Evolutionary conservation across 768 basidiomycete genomes (phyloP).

Genomic region (Trametes cingulata): DNA sequence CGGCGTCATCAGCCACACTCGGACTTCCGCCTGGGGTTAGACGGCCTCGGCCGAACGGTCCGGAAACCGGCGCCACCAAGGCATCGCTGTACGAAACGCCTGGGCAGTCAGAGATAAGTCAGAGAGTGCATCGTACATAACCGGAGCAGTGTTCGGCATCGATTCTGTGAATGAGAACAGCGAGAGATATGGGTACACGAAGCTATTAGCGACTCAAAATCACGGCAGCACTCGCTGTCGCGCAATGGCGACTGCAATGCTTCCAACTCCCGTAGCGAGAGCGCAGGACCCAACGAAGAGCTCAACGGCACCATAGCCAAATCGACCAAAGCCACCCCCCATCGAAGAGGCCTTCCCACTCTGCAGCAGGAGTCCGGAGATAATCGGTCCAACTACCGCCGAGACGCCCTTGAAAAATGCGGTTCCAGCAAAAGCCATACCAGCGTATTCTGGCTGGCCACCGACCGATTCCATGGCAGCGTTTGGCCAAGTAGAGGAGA

Average conservation of each 20-base stretch:
- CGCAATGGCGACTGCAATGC: constrained; percentile 7
- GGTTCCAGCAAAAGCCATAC: constrained; percentile 12
- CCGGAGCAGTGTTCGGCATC: too few species aligned
- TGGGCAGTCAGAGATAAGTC: too few species aligned
- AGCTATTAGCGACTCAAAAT: not conserved
- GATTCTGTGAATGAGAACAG: too few species aligned
- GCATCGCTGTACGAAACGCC: too few species aligned
- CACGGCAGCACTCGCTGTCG: constrained; percentile 6
- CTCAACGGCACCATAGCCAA: constrained; percentile 22
- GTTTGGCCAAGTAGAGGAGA: constrained; percentile 16
- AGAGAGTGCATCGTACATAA: too few species aligned
- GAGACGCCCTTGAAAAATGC: constrained; percentile 20
- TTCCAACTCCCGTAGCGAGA: constrained; percentile 13
- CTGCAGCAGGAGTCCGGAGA: constrained; percentile 17
- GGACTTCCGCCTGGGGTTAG: not conserved
- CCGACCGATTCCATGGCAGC: constrained; percentile 17
- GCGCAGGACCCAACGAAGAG: constrained; percentile 23
- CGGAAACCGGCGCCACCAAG: not conserved
- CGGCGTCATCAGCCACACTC: not conserved
- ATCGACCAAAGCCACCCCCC: constrained; percentile 15
- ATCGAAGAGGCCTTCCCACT: constrained; percentile 7
- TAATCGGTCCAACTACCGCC: constrained; percentile 20
- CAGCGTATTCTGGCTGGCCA: constrained; percentile 16
- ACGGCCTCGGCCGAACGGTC: not conserved
- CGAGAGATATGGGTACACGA: too few species aligned